Evolutionary conservation across 192 early-diverging fungal species (phyloP).

Genomic region (Mortierella hygrophila): DNA sequence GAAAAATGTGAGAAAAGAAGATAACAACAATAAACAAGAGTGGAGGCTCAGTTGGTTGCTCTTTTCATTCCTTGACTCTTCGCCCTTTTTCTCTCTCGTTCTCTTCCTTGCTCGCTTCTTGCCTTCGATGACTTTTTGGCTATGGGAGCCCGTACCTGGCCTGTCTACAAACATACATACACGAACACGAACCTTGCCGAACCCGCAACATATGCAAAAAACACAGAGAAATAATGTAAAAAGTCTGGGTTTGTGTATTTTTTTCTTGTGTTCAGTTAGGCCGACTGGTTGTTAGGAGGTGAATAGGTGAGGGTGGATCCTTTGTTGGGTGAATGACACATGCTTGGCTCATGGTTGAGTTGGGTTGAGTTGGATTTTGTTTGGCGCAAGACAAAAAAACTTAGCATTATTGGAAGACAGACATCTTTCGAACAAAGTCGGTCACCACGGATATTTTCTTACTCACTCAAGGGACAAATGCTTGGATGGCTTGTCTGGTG

Average conservation of each 20-base stretch:
- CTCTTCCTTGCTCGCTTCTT: background rate
- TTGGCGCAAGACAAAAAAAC: background rate
- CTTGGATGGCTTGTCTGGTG: too few species aligned
- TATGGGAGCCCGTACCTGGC: too few species aligned
- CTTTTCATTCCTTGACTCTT: background rate
- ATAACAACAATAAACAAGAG: background rate
- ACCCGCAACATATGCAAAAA: background rate
- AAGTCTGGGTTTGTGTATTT: background rate
- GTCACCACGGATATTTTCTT: too few species aligned
- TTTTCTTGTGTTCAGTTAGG: too few species aligned
- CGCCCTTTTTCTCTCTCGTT: background rate
- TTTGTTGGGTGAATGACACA: background rate
- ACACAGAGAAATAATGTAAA: background rate
- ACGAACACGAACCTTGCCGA: background rate
- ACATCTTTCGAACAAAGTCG: background rate
- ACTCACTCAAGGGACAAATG: too few species aligned
- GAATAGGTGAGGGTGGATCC: background rate
- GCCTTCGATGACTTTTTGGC: background rate
- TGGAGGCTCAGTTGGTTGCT: background rate
- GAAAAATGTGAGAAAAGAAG: background rate
- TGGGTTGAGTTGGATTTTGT: background rate
- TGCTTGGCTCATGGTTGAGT: background rate
- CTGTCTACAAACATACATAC: too few species aligned
- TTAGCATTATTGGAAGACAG: background rate
- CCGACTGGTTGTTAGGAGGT: too few species aligned